Conservation (phyloP, 345 rosid species). For the Hibiscus tridactylites region DNA sequence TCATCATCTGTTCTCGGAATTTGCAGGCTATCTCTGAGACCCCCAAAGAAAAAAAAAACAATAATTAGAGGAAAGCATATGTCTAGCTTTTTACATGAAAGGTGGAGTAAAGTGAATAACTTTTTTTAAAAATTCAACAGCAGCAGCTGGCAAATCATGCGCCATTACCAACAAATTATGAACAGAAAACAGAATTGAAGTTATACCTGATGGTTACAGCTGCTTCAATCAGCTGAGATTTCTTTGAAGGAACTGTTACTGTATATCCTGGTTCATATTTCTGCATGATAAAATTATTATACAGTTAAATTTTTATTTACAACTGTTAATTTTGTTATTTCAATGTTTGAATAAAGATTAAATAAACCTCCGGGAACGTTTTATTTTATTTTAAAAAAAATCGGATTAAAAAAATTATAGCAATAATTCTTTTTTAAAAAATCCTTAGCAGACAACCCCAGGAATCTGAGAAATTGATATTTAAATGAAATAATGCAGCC, state of each 20-base stretch:
- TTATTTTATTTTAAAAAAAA: too few species aligned
- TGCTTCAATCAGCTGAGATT: constrained; percentile 24
- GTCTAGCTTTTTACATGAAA: neutral
- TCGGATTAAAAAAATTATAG: neutral
- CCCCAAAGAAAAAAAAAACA: neutral
- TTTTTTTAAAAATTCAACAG: neutral
- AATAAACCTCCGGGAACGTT: neutral
- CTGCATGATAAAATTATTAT: constrained; percentile 24
- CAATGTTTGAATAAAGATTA: neutral
- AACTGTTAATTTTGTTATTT: neutral
- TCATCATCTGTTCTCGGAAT: constrained; percentile 25
- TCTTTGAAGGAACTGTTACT: constrained; percentile 28
- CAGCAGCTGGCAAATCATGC: constrained; percentile 1
- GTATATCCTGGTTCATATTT: constrained; percentile 70
- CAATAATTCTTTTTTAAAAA: neutral
- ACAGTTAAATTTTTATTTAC: neutral
- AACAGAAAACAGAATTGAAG: neutral
- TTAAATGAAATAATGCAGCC: neutral
- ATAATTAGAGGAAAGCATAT: constrained; percentile 20
- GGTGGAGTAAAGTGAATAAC: neutral
- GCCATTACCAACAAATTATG: neutral
- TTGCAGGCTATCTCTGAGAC: constrained; percentile 49
- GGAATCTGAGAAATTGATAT: neutral
- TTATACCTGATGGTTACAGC: constrained; percentile 44
- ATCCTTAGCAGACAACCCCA: neutral